These are phyloP conservation scores for Alectoria sarmentosa DNA, from an alignment of 495 filamentous ascomycete genomes.

Conservation along the genomic window DNA sequence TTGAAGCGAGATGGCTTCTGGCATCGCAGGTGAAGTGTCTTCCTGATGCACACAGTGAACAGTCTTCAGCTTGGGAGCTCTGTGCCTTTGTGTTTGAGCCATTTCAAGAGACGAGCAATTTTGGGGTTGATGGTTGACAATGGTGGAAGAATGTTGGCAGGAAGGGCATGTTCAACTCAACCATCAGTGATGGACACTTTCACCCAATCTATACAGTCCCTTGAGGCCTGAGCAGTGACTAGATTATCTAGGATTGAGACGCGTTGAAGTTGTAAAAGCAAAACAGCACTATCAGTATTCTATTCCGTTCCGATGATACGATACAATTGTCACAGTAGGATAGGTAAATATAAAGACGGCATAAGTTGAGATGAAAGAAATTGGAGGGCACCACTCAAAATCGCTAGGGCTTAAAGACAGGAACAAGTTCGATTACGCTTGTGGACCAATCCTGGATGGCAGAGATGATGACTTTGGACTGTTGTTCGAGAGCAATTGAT, in stretches of 20 bases:
- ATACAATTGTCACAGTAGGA: not conserved
- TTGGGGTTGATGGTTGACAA: not conserved
- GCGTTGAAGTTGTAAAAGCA: not conserved
- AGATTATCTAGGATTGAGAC: not conserved
- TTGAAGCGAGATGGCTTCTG: not conserved
- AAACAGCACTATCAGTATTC: not conserved
- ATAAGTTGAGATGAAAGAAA: not conserved
- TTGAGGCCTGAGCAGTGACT: not conserved
- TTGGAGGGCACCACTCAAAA: not conserved
- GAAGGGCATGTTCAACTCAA: not conserved
- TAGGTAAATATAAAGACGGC: not conserved
- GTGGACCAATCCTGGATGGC: not conserved
- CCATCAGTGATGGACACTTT: not conserved
- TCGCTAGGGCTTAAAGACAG: not conserved
- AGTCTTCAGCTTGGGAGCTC: not conserved
- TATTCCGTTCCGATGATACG: not conserved
- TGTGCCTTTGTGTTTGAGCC: not conserved
- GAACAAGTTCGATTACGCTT: not conserved
- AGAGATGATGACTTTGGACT: not conserved
- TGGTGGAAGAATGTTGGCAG: not conserved
- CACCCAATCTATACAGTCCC: not conserved
- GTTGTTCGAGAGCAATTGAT: not conserved
- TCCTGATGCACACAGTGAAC: not conserved
- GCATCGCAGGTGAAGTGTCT: not conserved
- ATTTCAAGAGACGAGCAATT: not conserved